Evolutionary conservation across 2,329 filamentous ascomycete species (phyloP), one percentile per base, ranked within the genome.

Genomic region (Elsinoe arachidis): DNA sequence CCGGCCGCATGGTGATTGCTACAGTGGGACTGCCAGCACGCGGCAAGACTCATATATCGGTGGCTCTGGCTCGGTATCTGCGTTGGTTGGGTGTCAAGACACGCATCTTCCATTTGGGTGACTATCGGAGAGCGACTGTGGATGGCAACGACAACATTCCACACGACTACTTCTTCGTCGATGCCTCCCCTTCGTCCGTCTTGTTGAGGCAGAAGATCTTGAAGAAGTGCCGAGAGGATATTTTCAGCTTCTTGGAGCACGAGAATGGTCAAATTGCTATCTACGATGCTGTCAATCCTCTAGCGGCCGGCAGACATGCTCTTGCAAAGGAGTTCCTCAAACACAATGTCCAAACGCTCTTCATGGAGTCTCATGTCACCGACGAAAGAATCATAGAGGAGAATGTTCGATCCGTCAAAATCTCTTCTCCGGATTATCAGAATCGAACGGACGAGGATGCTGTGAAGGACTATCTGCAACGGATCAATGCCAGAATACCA

Each of bases 251-350:
- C 78, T 76, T 99, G 44, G 95, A 97, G 67, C 88, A 96, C 64
- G 93, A 97, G 68, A 97, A 97, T 65, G 93, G 93, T 11, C 93
- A 99, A 69, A 92, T 99, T 57, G 93, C 93, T 57, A 97, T 99
- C 60, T 99, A 97, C 70, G 93, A 99, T 72, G 93, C 95, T 26
- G 95, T 99, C 15, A 99, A 99, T 66, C 91, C 92, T 3, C 85
- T 93, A 17, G 85, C 89, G 17, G 84, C 81, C 58, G 91, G 90
- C 14, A 84, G 93, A 47, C 83, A 86, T 57, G 87, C 90, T 10
- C 77, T 99, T 15, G 91, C 90, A 4, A 96, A 95, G 72, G 93
- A 99, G 68, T 96, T 99, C 69, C 86, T 88, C n/a, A 97, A 96
- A 74, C 90, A 96, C 69, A 89, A 96, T 67, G 91, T 99, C 58